Evolutionary conservation across 139 green algal genomes (phyloP), one percentile per base, ranked within the genome.

Genomic region (Asterochloris sp.): DNA sequence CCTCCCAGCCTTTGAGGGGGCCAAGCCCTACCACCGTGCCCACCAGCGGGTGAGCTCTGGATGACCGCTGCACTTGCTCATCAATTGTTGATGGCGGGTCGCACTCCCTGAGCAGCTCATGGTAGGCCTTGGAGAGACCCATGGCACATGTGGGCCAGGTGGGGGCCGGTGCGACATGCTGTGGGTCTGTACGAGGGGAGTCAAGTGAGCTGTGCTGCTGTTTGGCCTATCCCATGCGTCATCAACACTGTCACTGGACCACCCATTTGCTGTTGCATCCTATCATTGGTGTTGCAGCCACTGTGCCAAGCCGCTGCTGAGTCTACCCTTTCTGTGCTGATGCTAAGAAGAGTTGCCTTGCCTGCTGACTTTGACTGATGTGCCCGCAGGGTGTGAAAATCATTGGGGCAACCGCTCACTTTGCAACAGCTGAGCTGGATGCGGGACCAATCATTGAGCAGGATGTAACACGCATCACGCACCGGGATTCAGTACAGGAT

Each of bases 1-100:
- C 88, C 80, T 97, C 85, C 94, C 94, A 0, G 90, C 92, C 0
- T 97, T 97, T 86, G 88, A 96, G 83, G 93, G 92, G 21, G 92
- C 73, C 12, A 81, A 79, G 64, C 83, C 88, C 15, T 91, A 89
- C 78, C 88, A 92, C 81, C 82, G 79, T 27, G 90, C 90, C 0
- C 86, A 90, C 68, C 80, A 69, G 11, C 21, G 76, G 26, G 38
- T 54, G 38, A 54, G 38, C 38, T 54, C 38, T 54, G 38, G 38
- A 54, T 54, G 38, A 54, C 38, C 38, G 38, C 24, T 75, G 66
- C 6, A 54, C 2, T 54, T 6, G 38, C 38, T 54, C 38, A 54
- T 54, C 38, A 54, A 6, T 54, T 6, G 38, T 54, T 54, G 38
- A 10, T 6, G 38, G 38, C 38, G 38, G 38, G 38, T 54, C 6